Conservation (phyloP, 2,329 filamentous ascomycete genomes). For the Dryadomyces quercivorus region DNA sequence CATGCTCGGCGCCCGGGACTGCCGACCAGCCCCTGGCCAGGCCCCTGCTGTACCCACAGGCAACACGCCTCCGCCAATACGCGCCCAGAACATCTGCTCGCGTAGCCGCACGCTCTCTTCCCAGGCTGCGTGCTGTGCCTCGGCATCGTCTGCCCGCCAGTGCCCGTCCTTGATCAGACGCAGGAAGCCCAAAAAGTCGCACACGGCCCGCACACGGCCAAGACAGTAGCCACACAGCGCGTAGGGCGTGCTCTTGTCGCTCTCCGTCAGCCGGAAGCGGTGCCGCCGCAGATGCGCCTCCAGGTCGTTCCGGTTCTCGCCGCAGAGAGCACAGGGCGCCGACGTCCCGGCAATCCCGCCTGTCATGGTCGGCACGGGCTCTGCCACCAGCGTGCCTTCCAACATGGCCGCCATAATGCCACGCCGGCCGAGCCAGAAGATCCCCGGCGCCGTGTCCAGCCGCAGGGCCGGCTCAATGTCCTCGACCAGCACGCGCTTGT, state of each 20-base stretch:
- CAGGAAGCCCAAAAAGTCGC: conserved; percentile 85
- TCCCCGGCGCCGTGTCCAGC: conserved; percentile 75
- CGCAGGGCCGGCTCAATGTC: conserved; percentile 92
- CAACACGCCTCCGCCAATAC: conserved; percentile 82
- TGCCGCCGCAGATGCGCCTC: conserved; percentile 61
- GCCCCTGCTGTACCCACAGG: conserved; percentile 33
- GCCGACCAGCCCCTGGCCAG: neutral
- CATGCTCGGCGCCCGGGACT: neutral
- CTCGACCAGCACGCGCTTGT: conserved; percentile 76
- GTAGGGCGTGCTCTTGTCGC: conserved; percentile 75
- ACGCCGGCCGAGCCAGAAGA: conserved; percentile 87
- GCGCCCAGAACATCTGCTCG: conserved; percentile 95
- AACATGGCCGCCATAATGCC: conserved; percentile 73
- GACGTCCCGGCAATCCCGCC: neutral
- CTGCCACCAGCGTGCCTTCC: conserved; percentile 77
- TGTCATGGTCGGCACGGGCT: conserved; percentile 50
- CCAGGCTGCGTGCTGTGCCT: conserved; percentile 82
- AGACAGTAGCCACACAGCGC: conserved; percentile 85
- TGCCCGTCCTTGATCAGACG: conserved; percentile 87
- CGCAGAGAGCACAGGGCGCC: conserved; percentile 64
- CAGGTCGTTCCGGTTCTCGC: conserved; percentile 62
- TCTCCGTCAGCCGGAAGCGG: conserved; percentile 80
- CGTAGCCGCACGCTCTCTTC: conserved; percentile 83
- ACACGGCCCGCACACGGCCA: conserved; percentile 69
- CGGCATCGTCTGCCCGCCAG: conserved; percentile 71